These are phyloP conservation scores for Yarrowia sp. DNA, from an alignment of 805 yeast species.

Conservation along the genomic window DNA sequence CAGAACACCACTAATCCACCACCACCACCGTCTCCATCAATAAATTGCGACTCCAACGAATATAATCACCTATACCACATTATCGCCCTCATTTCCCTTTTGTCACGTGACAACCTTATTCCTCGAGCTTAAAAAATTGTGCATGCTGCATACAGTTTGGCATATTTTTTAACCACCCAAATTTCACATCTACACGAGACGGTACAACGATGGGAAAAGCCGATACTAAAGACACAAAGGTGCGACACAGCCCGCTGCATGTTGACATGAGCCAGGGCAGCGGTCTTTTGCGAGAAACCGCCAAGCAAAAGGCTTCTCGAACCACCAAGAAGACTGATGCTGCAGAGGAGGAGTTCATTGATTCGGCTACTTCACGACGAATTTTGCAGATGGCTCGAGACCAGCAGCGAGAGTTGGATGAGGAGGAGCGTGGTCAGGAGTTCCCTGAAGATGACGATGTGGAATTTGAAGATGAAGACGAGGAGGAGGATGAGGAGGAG, in stretches of 20 bases:
- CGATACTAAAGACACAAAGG: slow-evolving; percentile 41
- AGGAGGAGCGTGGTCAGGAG: slow-evolving; percentile 50
- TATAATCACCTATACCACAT: not conserved
- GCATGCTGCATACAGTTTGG: slow-evolving; percentile 18
- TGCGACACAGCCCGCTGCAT: slow-evolving; percentile 77
- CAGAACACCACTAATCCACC: not conserved
- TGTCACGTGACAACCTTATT: not conserved
- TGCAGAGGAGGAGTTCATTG: slow-evolving; percentile 61
- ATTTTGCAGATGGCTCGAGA: slow-evolving; percentile 85
- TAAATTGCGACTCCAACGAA: not conserved
- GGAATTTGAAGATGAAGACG: slow-evolving; percentile 39
- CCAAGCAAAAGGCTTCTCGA: slow-evolving; percentile 39
- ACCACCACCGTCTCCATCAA: not conserved
- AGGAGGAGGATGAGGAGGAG: slow-evolving; percentile 46
- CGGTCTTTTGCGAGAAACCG: slow-evolving; percentile 59
- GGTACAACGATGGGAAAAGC: slow-evolving; percentile 22
- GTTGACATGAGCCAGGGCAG: slow-evolving; percentile 72
- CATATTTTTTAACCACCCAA: slow-evolving; percentile 1
- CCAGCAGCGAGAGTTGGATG: slow-evolving; percentile 87
- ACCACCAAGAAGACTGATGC: slow-evolving; percentile 33
- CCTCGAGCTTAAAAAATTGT: slow-evolving; percentile 6
- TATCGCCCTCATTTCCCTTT: no score
- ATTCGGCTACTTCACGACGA: slow-evolving; percentile 77
- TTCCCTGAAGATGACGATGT: slow-evolving; percentile 53
- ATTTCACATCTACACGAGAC: not conserved